Evolutionary conservation across 129 eudicot species (phyloP).

Genomic region (Erigeron canadensis): DNA sequence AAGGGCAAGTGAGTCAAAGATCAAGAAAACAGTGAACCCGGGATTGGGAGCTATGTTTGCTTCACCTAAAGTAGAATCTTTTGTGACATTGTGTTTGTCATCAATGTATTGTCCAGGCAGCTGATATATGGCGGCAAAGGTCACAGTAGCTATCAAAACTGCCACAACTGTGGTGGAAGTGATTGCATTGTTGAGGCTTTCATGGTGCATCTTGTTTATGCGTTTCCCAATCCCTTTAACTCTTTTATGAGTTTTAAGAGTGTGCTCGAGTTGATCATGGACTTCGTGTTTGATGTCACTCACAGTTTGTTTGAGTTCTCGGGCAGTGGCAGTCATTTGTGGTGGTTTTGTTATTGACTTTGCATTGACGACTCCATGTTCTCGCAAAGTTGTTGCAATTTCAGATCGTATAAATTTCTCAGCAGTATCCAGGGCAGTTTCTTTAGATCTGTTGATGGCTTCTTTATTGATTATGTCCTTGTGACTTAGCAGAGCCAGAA

Average conservation of each 20-base stretch:
- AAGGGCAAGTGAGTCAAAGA: slow-evolving; percentile 58
- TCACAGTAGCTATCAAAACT: slow-evolving; percentile 67
- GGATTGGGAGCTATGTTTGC: slow-evolving; percentile 54
- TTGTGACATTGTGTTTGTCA: slow-evolving; percentile 17
- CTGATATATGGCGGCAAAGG: slow-evolving; percentile 72
- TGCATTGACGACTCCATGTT: slow-evolving; percentile 45
- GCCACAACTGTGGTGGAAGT: slow-evolving; percentile 77
- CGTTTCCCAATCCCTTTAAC: slow-evolving; percentile 61
- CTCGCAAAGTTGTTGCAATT: slow-evolving; percentile 37
- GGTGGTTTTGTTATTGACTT: slow-evolving; percentile 43
- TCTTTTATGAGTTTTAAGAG: slow-evolving; percentile 47
- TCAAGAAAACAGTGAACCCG: slow-evolving; percentile 51
- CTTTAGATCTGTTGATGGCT: slow-evolving; percentile 59
- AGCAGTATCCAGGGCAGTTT: slow-evolving; percentile 68
- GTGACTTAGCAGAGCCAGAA: slow-evolving; percentile 47
- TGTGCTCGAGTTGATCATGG: slow-evolving; percentile 66
- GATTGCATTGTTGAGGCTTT: slow-evolving; percentile 72
- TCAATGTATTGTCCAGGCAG: slow-evolving; percentile 64
- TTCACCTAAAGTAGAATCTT: slow-evolving; percentile 47
- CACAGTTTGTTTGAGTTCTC: slow-evolving; percentile 66
- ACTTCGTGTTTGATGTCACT: slow-evolving; percentile 77
- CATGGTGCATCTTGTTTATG: slow-evolving; percentile 62
- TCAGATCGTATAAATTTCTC: slow-evolving; percentile 47
- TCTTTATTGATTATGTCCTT: slow-evolving; percentile 43
- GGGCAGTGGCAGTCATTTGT: slow-evolving; percentile 34